Base-by-base conservation (phyloP, 345 rosid species). In the Erucastrum elatum region DNA sequence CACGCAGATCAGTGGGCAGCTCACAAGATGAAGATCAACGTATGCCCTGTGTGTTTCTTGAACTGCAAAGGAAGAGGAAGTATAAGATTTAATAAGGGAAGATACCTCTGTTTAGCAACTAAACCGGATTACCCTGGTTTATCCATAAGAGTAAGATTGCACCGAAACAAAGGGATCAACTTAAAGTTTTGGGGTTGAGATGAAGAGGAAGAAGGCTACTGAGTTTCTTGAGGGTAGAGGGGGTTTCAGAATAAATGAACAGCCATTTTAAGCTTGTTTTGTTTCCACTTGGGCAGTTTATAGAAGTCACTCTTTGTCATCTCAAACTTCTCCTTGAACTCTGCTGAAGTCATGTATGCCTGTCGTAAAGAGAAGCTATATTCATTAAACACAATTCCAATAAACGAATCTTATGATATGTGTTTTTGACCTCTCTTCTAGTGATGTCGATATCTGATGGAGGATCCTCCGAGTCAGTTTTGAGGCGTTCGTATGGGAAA, bases 231-330 rank as follows among this genome's bases (percentile, higher is more conserved):
- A 21, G 21, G 21, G 21, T 21, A 21, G 25, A 49, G 63, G 73
- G 75, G 10, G 55, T 46, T 51, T 88, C 81, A 96, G 84, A 96
- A 96, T 84, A 96, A 85, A 1, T 84, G 89, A 84, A 84, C 83
- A 68, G 93, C 87, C 96, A 93, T 91, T 77, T 96, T 96, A 75
- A 87, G 96, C 87, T 96, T 96, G 94, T 93, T 96, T 81, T 93
- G 98, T 83, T 94, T 96, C 99, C 99, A 96, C 85, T 93, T 96
- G 0, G 99, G 97, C 79, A 93, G 77, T 89, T 91, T 90, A 75
- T 84, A 79, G 88, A 96, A 96, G 44, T 88, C 97, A 59, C 64
- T 86, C 79, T 88, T 96, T 53, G 85, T 37, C 99, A 91, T 91
- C 65, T 93, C 97, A 66, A 96, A 89, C 82, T 90, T 91, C 90